Percentiles rank a stretch among this genome's conserved stretches.
These are phyloP conservation scores for Suillus fuscotomentosus DNA, from an alignment of 768 basidiomycete species.

Conservation along the genomic window DNA sequence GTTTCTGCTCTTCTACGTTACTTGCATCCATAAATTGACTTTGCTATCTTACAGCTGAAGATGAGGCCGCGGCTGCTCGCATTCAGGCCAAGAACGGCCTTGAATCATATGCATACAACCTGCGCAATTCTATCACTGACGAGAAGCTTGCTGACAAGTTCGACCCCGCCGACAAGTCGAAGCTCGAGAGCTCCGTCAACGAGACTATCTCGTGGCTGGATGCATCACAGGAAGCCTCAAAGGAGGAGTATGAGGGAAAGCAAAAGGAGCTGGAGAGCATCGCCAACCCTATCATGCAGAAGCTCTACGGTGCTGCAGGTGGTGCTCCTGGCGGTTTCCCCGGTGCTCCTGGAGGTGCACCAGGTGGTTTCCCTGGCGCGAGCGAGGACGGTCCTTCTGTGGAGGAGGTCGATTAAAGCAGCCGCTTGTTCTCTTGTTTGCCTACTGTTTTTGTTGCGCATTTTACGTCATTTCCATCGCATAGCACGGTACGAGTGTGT, in stretches of 20 bases:
- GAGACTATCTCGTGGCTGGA: slow-evolving; percentile 88
- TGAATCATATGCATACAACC: slow-evolving; percentile 94
- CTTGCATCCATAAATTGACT: slow-evolving; percentile 9
- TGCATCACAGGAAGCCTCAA: slow-evolving; percentile 82
- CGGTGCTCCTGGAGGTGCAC: slow-evolving; percentile 47
- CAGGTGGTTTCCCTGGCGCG: slow-evolving; percentile 45
- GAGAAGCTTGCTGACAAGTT: slow-evolving; percentile 89
- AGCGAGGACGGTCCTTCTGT: slow-evolving; percentile 85
- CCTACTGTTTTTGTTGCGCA: slow-evolving; percentile 14
- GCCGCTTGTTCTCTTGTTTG: slow-evolving; percentile 11
- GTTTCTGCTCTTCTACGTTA: slow-evolving; percentile 17
- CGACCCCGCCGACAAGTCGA: slow-evolving; percentile 80
- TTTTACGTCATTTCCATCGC: slow-evolving; percentile 23
- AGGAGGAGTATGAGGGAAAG: slow-evolving; percentile 90
- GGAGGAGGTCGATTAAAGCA: slow-evolving; percentile 80
- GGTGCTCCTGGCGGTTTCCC: slow-evolving; percentile 57
- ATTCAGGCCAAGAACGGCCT: slow-evolving; percentile 88
- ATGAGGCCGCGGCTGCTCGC: slow-evolving; percentile 81
- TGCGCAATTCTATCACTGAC: slow-evolving; percentile 84
- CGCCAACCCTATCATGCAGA: slow-evolving; percentile 75
- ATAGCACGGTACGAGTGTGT: slow-evolving; percentile 30
- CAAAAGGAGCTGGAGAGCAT: slow-evolving; percentile 91
- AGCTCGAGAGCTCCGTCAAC: slow-evolving; percentile 78
- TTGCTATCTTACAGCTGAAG: slow-evolving; percentile 54
- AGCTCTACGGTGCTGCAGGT: slow-evolving; percentile 63